Evolutionary conservation across 495 filamentous ascomycete genomes (phyloP).

Genomic region (Cryomyces antarcticus): DNA sequence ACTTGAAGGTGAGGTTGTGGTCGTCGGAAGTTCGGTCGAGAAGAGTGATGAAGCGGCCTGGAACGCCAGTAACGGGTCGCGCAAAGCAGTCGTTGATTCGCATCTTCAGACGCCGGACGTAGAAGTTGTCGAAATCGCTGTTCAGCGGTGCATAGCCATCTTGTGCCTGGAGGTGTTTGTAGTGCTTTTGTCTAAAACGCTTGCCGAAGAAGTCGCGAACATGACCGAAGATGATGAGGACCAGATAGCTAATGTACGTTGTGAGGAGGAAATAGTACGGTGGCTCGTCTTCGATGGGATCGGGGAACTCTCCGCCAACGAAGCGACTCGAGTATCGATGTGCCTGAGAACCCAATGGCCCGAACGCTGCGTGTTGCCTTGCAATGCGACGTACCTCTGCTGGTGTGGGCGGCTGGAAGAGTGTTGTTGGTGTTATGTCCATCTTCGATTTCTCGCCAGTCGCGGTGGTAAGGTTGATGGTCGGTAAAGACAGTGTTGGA

Average conservation of each 20-base stretch:
- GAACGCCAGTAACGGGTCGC: constrained; percentile 77
- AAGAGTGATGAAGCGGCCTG: constrained; percentile 80
- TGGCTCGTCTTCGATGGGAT: constrained; percentile 83
- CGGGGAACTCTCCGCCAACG: constrained; percentile 52
- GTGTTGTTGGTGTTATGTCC: constrained; percentile 55
- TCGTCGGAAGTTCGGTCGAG: constrained; percentile 75
- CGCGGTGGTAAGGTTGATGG: constrained; percentile 80
- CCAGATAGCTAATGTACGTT: constrained; percentile 91
- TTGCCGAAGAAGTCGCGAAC: constrained; percentile 96
- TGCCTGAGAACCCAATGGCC: constrained; percentile 53
- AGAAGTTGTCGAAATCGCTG: constrained; percentile 97
- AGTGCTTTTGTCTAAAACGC: constrained; percentile 65
- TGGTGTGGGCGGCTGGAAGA: constrained; percentile 82
- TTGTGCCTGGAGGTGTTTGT: constrained; percentile 57
- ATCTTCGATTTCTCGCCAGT: constrained; percentile 56
- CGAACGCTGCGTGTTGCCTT: constrained; percentile 78
- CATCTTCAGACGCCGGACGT: constrained; percentile 77
- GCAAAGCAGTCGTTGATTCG: constrained; percentile 94
- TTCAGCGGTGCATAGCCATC: constrained; percentile 95
- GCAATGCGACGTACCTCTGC: constrained; percentile 57
- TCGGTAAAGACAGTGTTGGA: constrained; percentile 61
- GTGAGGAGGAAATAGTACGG: constrained; percentile 92
- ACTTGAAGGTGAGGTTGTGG: constrained; percentile 69
- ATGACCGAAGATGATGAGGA: constrained; percentile 89
- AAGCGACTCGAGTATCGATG: constrained; percentile 79